phyloP scores from a whole-genome alignment of 2,329 filamentous ascomycete genomes.

The Phoma sp. region DNA sequence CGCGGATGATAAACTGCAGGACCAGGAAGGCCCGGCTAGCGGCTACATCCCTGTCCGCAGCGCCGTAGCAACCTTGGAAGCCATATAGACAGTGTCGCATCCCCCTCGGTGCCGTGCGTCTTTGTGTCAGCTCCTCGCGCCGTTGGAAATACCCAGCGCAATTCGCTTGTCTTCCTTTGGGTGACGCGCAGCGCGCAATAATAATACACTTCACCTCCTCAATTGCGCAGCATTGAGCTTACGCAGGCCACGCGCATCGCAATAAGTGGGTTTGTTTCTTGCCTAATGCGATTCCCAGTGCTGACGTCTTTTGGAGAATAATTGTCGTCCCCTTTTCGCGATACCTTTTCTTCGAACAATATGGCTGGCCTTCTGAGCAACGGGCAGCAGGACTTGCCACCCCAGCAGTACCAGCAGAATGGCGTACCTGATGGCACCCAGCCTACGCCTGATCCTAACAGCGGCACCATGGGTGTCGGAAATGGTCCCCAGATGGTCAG shows the following conservation, averaged over 20 bases:
- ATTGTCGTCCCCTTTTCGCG: constrained; percentile 4
- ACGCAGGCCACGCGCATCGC: constrained; percentile 20
- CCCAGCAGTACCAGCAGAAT: constrained; percentile 3
- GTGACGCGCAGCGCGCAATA: not conserved
- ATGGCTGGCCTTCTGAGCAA: constrained; percentile 13
- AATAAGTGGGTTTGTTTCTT: constrained; percentile 18
- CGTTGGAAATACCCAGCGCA: constrained; percentile 4
- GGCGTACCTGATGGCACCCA: constrained; percentile 5
- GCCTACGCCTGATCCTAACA: constrained; percentile 27
- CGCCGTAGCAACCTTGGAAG: constrained; percentile 7
- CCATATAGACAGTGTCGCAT: constrained; percentile 5
- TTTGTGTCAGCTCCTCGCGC: not conserved
- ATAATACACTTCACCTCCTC: not conserved
- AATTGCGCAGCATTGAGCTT: constrained; percentile 11
- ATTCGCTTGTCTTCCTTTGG: not conserved
- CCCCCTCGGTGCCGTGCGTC: not conserved
- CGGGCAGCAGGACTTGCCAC: constrained; percentile 10
- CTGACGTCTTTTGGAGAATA: constrained; percentile 18
- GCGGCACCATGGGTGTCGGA: constrained; percentile 47
- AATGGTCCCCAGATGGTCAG: constrained; percentile 52
- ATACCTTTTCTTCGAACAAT: not conserved
- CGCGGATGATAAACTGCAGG: constrained; percentile 5
- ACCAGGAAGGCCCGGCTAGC: constrained; percentile 13
- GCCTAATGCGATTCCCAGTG: constrained; percentile 8
- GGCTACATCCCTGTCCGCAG: constrained; percentile 9